Conservation (phyloP, 208 protist species). For the Trypanosoma brucei region DNA sequence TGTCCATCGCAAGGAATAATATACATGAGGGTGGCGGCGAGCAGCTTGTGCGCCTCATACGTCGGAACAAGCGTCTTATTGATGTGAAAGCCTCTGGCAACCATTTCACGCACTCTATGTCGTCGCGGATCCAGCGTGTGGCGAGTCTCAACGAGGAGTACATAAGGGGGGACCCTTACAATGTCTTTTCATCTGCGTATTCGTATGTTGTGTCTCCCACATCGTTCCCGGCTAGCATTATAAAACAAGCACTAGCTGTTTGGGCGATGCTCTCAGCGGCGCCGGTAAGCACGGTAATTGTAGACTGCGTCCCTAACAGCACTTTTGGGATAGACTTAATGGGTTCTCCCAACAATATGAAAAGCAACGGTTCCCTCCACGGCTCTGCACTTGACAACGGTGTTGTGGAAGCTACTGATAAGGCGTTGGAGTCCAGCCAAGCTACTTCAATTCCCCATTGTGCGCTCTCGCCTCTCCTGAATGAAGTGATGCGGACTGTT, state of each 20-base stretch:
- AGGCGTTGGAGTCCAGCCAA: conserved; percentile 16
- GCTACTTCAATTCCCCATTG: conserved; percentile 45
- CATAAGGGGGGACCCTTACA: conserved; percentile 56
- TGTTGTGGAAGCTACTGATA: no score
- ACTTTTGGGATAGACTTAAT: conserved; percentile 30
- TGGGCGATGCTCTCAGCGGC: conserved; percentile 74
- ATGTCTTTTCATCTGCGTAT: conserved; percentile 54
- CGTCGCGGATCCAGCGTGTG: conserved; percentile 41
- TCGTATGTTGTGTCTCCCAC: conserved; percentile 39
- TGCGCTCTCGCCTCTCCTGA: conserved; percentile 69
- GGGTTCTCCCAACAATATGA: conserved; percentile 25
- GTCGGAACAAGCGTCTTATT: conserved; percentile 54
- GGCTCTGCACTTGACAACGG: no score
- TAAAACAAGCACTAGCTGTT: conserved; percentile 55
- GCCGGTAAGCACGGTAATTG: conserved; percentile 55
- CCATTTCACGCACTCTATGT: conserved; percentile 39
- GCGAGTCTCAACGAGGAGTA: conserved; percentile 23
- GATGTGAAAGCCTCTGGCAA: conserved; percentile 42
- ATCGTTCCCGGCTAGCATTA: conserved; percentile 39
- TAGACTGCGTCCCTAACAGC: conserved; percentile 65
- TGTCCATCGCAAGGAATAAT: conserved; percentile 52
- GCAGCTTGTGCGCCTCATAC: conserved; percentile 63
- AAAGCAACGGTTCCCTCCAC: conserved; percentile 9
- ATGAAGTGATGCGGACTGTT: conserved; percentile 79
- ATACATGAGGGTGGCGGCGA: conserved; percentile 75